A percentile compares a stretch with the other conserved stretches of the same genome.
These are phyloP conservation scores for Cladosporium sp. DNA, from an alignment of 2,329 filamentous ascomycete genomes.

Conservation along the genomic window DNA sequence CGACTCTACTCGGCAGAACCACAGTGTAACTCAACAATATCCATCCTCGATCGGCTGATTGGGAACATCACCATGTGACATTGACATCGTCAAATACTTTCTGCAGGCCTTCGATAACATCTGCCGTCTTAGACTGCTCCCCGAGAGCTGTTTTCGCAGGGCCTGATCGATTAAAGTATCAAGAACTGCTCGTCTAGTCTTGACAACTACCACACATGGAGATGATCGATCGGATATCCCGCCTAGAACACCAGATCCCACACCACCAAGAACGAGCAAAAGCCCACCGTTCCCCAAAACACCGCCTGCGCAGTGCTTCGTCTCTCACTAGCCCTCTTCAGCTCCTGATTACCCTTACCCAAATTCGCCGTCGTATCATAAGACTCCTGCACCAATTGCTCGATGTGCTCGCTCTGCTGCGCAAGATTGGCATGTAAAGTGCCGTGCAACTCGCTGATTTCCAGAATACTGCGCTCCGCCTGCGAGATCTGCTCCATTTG, in stretches of 20 bases:
- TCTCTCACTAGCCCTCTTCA: conserved; percentile 69
- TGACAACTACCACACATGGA: too few relatives aligned
- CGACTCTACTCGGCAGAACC: too few relatives aligned
- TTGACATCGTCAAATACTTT: too few relatives aligned
- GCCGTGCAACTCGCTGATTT: conserved; percentile 89
- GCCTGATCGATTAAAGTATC: too few relatives aligned
- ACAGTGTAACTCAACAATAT: too few relatives aligned
- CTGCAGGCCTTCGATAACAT: too few relatives aligned
- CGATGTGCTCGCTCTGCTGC: conserved; percentile 82
- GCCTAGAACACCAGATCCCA: conserved; percentile 46
- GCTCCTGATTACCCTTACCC: conserved; percentile 80
- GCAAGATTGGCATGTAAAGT: conserved; percentile 80
- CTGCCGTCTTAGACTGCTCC: too few relatives aligned
- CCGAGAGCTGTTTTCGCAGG: too few relatives aligned
- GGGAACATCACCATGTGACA: too few relatives aligned
- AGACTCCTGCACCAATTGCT: conserved; percentile 80
- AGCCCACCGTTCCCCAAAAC: conserved; percentile 43
- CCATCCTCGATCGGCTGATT: too few relatives aligned
- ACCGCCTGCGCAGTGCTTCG: conserved; percentile 46
- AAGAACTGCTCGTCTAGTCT: too few relatives aligned
- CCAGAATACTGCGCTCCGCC: conserved; percentile 82
- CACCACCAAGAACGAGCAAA: conserved; percentile 43
- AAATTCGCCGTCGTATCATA: conserved; percentile 79
- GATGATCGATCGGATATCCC: too few relatives aligned
- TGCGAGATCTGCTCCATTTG: conserved; percentile 90